Evolutionary conservation across 306 rosid species (phyloP), one percentile per base, ranked within the genome.

Genomic region (Quercus bicolor): DNA sequence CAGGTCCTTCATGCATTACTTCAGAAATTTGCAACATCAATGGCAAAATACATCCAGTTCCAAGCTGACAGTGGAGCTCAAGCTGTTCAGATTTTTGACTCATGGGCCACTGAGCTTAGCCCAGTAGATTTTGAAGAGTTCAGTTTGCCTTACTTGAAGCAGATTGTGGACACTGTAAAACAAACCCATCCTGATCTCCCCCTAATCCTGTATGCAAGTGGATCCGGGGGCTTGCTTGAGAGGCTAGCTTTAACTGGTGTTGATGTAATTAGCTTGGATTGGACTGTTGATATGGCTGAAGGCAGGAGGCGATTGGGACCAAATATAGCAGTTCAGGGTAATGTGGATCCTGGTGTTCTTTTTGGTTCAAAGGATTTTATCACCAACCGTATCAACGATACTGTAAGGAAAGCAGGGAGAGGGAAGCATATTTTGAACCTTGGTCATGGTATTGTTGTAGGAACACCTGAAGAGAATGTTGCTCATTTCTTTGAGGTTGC

Each of bases 271-370:
- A 95, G 99, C 88, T 85, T 95, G 93, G 99, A 95, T 70, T 95
- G 99, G 99, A 95, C 98, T 0, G 98, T 95, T 21, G 99, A 95
- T 69, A 95, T 95, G 96, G 98, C 96, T 0, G 99, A 95, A 53
- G 99, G 99, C 31, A 89, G 98, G 85, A 86, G 74, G 78, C 78
- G 99, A 81, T 74, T 95, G 40, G 99, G 98, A 77, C 77, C 92
- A 48, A 76, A 93, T 74, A 76, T 84, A 78, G 96, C 96, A n/a
- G 95, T 95, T 18, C 99, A 95, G 79, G 99, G 99, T 13, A 95
- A 95, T 12, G 91, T 95, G 75, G 99, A 95, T 79, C 99, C 99
- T 15, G 98, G 99, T 69, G 98, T 95, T 81, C 97, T 95, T 11
- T 93, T 95, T 16, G 99, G 99, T 75, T 91, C 98, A 28, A 95